A percentile compares a stretch with the other conserved stretches of the same genome.
Evolutionary conservation across 176 grass and related monocot genomes (phyloP).

Genomic region (Otatea glauca): DNA sequence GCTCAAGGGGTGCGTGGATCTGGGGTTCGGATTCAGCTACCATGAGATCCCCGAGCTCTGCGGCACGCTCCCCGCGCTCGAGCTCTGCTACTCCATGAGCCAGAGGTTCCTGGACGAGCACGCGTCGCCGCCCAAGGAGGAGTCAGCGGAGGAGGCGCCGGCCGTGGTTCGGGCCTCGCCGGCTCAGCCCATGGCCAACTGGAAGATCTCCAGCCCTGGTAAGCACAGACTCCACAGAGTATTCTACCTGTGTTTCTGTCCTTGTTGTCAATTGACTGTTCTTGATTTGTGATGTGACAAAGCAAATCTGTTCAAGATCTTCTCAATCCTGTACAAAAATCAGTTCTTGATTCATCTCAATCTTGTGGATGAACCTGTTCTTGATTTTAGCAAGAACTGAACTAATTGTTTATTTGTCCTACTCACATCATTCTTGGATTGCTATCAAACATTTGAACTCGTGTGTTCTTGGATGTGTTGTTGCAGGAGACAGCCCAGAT

Average conservation of each 20-base stretch:
- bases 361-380: background rate
- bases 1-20: conserved; percentile 62
- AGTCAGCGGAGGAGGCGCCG: background rate
- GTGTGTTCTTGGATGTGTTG: background rate
- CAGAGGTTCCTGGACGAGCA: conserved; percentile 49
- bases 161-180: conserved; percentile 10
- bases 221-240: background rate
- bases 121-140: background rate
- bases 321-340: background rate
- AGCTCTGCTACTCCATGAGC: conserved; percentile 70
- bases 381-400: background rate
- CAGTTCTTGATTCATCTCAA: background rate
- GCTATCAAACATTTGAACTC: background rate
- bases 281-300: background rate
- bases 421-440: background rate
- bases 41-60: conserved; percentile 63
- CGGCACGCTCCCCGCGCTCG: conserved; percentile 55
- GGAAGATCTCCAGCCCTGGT: conserved; percentile 70
- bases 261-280: background rate
- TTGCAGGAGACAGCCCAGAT: conserved; percentile 51
- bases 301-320: background rate
- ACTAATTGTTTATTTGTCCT: background rate
- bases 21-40: conserved; percentile 64
- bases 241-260: background rate
- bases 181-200: conserved; percentile 40